Evolutionary conservation across 345 rosid species (phyloP), one percentile per base, ranked within the genome.

Genomic region (Schrenkiella parvula): DNA sequence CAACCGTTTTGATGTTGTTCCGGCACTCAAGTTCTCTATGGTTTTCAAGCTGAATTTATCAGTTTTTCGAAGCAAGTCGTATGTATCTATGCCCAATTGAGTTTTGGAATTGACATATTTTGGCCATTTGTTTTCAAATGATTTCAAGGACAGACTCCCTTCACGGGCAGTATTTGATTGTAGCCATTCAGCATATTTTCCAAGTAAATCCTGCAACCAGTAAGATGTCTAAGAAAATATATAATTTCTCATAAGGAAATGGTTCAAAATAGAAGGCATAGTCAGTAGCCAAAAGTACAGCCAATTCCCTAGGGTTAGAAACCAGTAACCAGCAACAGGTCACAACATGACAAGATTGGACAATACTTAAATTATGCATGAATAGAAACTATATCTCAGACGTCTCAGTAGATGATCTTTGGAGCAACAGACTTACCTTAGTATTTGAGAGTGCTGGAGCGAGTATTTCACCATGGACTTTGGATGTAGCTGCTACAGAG

Each of bases 41-140:
- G 81, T 82, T 71, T 72, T 87, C 82, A 81, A 78, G 84, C 93
- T 86, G 76, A 71, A 61, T 25, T 82, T 80, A 59, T 85, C 91
- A 32, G 72, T 77, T 72, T 79, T 80, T 71, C 71, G 79, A 64
- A 76, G 83, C 68, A 80, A 53, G 55, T 82, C 86, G 51, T 79
- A 79, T 29, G 82, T 81, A 52, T 88, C 93, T 43, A 59, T 66
- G 64, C 70, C 78, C 64, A 77, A 35, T 43, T 77, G 78, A 65
- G 82, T 39, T 62, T 76, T 79, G 8, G 83, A 72, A 68, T 78
- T 71, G 47, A 78, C 70, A 55, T 85, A 15, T 12, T 70, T 68
- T 66, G 96, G 89, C 96, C 91, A 88, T 79, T 82, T 84, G 56
- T 79, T 86, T 69, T 87, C 88, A 54, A 95, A 95, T 64, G 87